Conservation (phyloP, 139 green algal genomes). For the Tetraselmis striata region DNA sequence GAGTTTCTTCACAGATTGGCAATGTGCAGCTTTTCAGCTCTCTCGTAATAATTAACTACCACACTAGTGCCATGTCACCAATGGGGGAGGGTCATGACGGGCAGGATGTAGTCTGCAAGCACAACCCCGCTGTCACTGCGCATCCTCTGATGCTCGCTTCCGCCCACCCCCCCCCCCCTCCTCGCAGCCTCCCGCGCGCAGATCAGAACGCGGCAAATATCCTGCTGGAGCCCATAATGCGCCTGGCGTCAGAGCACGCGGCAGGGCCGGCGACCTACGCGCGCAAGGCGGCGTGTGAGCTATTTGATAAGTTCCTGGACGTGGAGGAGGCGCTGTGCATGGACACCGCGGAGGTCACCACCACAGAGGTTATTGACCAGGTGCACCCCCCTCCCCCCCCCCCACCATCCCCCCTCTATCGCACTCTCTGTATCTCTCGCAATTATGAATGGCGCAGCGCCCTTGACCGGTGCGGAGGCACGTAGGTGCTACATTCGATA, state of each 20-base stretch:
- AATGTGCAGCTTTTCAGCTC: no score
- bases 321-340: constrained; percentile 8
- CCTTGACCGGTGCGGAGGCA: no score
- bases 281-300: constrained; percentile 1
- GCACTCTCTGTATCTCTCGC: no score
- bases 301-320: constrained; percentile 23
- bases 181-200: neutral
- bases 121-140: no score
- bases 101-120: no score
- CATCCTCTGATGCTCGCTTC: no score
- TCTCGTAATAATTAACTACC: no score
- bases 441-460: no score
- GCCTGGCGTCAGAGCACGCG: neutral
- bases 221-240: constrained; percentile 12
- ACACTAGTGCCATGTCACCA: no score
- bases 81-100: no score
- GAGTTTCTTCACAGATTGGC: no score
- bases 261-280: constrained; percentile 3
- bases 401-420: neutral
- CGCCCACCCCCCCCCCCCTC: neutral
- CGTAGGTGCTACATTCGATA: no score
- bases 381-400: neutral
- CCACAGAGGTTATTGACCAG: constrained; percentile 8
- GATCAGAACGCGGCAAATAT: neutral
- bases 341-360: neutral